A percentile compares a stretch with the other conserved stretches of the same genome.
Conservation (phyloP, 2,329 filamentous ascomycete genomes). For the Claviceps monticola region DNA sequence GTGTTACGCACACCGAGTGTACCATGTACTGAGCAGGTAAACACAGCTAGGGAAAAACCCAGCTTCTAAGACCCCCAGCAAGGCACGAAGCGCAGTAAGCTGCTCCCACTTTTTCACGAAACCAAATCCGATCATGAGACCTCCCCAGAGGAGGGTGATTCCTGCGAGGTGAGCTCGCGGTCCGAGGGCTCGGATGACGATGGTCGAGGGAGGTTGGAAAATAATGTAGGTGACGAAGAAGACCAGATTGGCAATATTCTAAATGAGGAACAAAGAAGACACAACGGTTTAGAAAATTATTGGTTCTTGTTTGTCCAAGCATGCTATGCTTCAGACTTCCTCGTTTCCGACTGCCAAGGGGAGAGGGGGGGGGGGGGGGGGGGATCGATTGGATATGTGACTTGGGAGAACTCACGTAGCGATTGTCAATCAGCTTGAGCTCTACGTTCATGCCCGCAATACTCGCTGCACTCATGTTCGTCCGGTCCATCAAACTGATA, state of each 20-base stretch:
- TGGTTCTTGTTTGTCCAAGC: too few species aligned
- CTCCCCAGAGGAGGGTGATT: conserved; percentile 46
- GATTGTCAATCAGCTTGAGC: conserved; percentile 29
- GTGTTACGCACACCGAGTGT: conserved; percentile 42
- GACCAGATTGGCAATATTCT: conserved; percentile 54
- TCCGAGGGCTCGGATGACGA: conserved; percentile 53
- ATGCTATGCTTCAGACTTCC: too few species aligned
- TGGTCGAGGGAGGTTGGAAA: conserved; percentile 58
- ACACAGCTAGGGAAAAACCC: conserved; percentile 59
- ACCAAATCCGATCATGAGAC: conserved; percentile 52
- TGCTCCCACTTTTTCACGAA: conserved; percentile 39
- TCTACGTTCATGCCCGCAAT: conserved; percentile 51
- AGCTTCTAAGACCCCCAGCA: conserved; percentile 53
- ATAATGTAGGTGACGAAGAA: conserved; percentile 64
- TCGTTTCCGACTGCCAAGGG: too few species aligned
- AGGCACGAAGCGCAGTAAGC: conserved; percentile 39
- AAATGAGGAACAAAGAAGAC: neutral
- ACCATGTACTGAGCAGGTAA: conserved; percentile 61
- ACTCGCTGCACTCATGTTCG: conserved; percentile 58
- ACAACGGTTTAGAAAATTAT: too few species aligned
- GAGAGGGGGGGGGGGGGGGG: too few species aligned
- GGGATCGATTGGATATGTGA: too few species aligned
- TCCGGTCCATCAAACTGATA: conserved; percentile 64
- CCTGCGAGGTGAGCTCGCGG: conserved; percentile 40
- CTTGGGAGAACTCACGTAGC: conserved; percentile 25